Conservation (phyloP, 148 eudicot species). For the Dianthus caryophyllus region DNA sequence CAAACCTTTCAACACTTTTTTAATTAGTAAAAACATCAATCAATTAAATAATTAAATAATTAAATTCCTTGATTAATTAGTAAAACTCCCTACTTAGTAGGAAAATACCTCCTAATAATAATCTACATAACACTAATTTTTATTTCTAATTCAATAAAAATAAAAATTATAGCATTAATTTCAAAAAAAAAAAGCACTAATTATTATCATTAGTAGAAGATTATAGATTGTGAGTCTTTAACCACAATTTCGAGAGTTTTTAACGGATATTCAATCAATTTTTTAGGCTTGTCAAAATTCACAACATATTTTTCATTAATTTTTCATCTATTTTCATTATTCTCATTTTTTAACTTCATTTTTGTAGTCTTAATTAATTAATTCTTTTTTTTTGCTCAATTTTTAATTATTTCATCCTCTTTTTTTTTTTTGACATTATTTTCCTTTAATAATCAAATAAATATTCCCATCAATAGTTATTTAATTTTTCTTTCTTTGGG, state of each 20-base stretch:
- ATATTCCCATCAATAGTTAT: background rate
- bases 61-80: background rate
- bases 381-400: background rate
- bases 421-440: background rate
- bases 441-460: background rate
- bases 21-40: no score
- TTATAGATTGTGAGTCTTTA: background rate
- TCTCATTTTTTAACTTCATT: conserved; percentile 6
- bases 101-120: background rate
- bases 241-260: conserved; percentile 13
- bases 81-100: background rate
- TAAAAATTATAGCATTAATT: background rate
- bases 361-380: conserved; percentile 1
- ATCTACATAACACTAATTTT: background rate
- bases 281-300: conserved; percentile 6
- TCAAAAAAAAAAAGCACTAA: no score
- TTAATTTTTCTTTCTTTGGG: background rate
- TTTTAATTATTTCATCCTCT: background rate
- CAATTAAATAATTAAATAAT: no score
- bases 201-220: no score
- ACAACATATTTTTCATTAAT: conserved; percentile 1
- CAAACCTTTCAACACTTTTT: no score
- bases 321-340: background rate
- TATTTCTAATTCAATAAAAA: background rate
- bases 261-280: conserved; percentile 11